Evolutionary conservation across 495 filamentous ascomycete genomes (phyloP).

Genomic region (Penicillium angulare): DNA sequence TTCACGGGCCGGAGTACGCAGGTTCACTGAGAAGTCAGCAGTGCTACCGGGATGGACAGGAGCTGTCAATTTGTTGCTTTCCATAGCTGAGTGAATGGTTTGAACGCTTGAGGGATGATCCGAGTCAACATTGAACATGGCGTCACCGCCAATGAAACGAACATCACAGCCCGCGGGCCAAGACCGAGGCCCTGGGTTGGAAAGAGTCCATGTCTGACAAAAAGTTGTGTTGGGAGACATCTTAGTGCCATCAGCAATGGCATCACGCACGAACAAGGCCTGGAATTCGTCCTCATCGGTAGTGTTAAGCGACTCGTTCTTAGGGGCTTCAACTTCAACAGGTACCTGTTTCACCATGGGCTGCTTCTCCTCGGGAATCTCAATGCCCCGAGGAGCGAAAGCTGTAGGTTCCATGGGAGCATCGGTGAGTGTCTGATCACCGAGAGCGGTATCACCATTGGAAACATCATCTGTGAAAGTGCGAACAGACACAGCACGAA

Average conservation of each 20-base stretch:
- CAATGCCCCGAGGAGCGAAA: conserved; percentile 41
- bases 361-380: conserved; percentile 57
- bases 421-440: conserved; percentile 46
- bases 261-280: conserved; percentile 78
- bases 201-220: conserved; percentile 87
- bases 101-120: conserved; percentile 70
- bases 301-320: conserved; percentile 14
- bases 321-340: conserved; percentile 17
- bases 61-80: conserved; percentile 75
- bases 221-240: conserved; percentile 68
- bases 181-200: conserved; percentile 70
- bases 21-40: conserved; percentile 75
- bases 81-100: conserved; percentile 68
- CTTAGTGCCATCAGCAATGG: conserved; percentile 72
- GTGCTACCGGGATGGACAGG: conserved; percentile 68
- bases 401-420: conserved; percentile 48
- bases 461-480: conserved; percentile 76
- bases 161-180: conserved; percentile 93
- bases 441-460: conserved; percentile 63
- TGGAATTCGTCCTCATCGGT: conserved; percentile 41
- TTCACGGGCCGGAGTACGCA: conserved; percentile 71
- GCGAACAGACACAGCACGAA: conserved; percentile 84
- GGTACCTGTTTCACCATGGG: conserved; percentile 20
- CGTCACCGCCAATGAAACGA: conserved; percentile 88
- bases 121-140: conserved; percentile 86